A percentile compares a stretch with the other conserved stretches of the same genome.
Conservation (phyloP, 139 green algal genomes). For the Chlorella sp. region DNA sequence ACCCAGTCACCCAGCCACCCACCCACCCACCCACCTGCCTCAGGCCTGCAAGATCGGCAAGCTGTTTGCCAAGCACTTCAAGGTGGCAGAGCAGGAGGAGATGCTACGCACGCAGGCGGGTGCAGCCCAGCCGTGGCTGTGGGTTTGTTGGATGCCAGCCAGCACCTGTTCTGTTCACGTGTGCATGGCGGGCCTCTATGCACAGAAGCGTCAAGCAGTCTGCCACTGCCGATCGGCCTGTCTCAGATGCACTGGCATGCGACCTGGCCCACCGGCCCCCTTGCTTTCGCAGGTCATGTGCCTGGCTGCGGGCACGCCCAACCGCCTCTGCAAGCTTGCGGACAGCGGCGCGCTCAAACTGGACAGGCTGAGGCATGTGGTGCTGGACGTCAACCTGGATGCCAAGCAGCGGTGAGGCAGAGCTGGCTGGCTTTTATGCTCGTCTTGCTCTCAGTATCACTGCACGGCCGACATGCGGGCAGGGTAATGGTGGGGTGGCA, state of each 20-base stretch:
- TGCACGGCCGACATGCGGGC: too few relatives aligned
- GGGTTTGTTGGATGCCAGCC: too few relatives aligned
- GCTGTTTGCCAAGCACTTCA: conserved; percentile 70
- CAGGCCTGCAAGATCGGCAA: conserved; percentile 53
- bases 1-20: neutral
- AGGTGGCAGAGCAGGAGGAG: conserved; percentile 55
- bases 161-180: too few relatives aligned
- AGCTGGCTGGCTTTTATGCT: neutral
- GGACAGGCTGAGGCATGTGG: conserved; percentile 37
- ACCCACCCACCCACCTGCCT: too few relatives aligned
- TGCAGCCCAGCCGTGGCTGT: neutral
- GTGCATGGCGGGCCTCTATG: neutral
- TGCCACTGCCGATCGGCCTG: too few relatives aligned
- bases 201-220: too few relatives aligned
- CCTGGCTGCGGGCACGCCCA: conserved; percentile 51
- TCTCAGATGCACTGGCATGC: too few relatives aligned
- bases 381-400: conserved; percentile 55
- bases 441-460: too few relatives aligned
- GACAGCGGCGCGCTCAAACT: conserved; percentile 44
- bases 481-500: too few relatives aligned
- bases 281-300: neutral
- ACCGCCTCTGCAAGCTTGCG: conserved; percentile 51
- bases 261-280: neutral
- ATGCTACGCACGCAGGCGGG: conserved; percentile 8
- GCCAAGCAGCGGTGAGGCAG: conserved; percentile 49